Evolutionary conservation across 106 monocot genomes (phyloP).

Genomic region (Dioscorea zingiberensis): DNA sequence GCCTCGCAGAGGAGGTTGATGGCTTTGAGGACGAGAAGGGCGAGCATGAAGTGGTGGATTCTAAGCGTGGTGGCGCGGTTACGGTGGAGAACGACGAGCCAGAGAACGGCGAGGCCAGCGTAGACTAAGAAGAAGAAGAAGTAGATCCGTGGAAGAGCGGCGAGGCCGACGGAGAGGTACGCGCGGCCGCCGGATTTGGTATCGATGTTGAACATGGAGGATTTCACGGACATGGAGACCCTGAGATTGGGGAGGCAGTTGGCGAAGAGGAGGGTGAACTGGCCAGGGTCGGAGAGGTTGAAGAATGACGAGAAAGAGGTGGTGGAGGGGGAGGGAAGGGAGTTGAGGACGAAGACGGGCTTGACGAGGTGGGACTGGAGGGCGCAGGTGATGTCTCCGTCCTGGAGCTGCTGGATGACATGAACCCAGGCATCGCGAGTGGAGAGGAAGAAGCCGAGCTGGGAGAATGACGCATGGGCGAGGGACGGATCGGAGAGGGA

Average conservation of each 20-base stretch:
- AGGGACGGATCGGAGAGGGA: conserved; percentile 25
- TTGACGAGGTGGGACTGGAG: conserved; percentile 68
- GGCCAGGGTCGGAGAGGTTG: conserved; percentile 46
- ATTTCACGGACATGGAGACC: conserved; percentile 57
- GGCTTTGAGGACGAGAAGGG: conserved; percentile 66
- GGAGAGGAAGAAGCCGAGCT: conserved; percentile 75
- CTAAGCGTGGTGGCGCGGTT: conserved; percentile 52
- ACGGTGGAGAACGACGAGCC: conserved; percentile 42
- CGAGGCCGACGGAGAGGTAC: conserved; percentile 61
- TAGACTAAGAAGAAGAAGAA: conserved; percentile 58
- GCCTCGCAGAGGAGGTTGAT: conserved; percentile 75
- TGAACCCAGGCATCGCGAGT: conserved; percentile 75
- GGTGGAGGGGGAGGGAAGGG: conserved; percentile 21
- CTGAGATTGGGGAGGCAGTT: conserved; percentile 46
- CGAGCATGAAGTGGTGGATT: conserved; percentile 94
- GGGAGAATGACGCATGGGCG: conserved; percentile 51
- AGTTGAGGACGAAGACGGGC: conserved; percentile 55
- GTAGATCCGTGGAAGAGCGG: conserved; percentile 46
- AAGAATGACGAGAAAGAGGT: conserved; percentile 16
- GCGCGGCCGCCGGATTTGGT: conserved; percentile 18
- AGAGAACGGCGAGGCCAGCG: conserved; percentile 30
- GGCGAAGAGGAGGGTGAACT: conserved; percentile 81
- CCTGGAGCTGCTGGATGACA: conserved; percentile 63
- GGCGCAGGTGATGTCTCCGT: conserved; percentile 64
- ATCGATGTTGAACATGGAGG: conserved; percentile 80